Evolutionary conservation across 169 alveolate genomes (phyloP), one percentile per base, ranked within the genome.

Genomic region (Cryptosporidium canis): DNA sequence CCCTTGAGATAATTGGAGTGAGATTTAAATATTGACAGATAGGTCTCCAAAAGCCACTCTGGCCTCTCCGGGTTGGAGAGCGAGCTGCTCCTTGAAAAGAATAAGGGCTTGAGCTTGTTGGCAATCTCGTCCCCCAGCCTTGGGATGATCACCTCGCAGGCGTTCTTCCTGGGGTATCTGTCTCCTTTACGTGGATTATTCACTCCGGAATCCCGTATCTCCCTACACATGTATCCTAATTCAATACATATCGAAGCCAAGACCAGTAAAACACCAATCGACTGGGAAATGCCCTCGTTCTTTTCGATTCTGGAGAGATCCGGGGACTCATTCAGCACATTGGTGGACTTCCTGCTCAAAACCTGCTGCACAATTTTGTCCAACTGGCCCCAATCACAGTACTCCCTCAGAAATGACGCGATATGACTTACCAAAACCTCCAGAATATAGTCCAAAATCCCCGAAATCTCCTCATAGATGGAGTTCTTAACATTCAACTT

Each of bases 21-120:
- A 11, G 77, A 77, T 35, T 77, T 77, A 39, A 56, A 77, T 56
- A 77, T 16, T 31, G 87, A 56, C 29, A 77, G 61, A 77, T 29
- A 21, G 14, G 71, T 77, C 27, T 77, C 72, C 16, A 77, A 33
- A 35, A 77, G 45, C 87, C 87, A 77, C 37, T 77, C 87, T 44
- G 87, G 87, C n/a, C 58, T 77, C 16, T 77, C 87, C 7, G 61
- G 9, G 31, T 33, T 77, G 9, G 72, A 56, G 8, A 77, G 48
- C 21, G 71, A 61, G 31, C 87, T 58, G n/a, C 37, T 77, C 44
- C 51, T 77, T 24, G 87, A 77, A 58, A 77, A 77, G 24, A 77
- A 77, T 37, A 77, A 61, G 6, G 87, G 71, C 27, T 77, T 77
- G 47, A 77, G 21, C n/a, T 37, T 56, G 35, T 16, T 58, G 4